These are phyloP conservation scores for Monosporascus ibericus DNA, from an alignment of 2,329 filamentous ascomycete genomes.

Conservation along the genomic window DNA sequence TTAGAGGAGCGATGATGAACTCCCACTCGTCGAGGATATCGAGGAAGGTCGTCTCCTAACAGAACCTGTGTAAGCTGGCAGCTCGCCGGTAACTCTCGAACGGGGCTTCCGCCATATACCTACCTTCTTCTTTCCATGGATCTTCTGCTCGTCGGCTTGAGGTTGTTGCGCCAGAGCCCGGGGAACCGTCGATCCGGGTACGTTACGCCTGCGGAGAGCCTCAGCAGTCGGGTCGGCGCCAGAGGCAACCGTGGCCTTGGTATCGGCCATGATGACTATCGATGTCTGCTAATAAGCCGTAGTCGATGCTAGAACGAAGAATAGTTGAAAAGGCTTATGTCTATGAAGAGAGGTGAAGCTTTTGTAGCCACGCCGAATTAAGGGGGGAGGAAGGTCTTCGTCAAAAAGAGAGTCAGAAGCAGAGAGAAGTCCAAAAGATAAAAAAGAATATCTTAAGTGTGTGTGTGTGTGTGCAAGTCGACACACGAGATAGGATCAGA, in stretches of 20 bases:
- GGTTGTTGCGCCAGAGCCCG: constrained; percentile 26
- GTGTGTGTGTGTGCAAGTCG: background rate
- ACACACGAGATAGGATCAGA: background rate
- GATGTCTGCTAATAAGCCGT: constrained; percentile 3
- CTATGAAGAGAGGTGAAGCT: background rate
- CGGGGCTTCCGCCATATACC: constrained; percentile 7
- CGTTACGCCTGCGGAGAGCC: constrained; percentile 50
- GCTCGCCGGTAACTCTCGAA: constrained; percentile 2
- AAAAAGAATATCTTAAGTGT: background rate
- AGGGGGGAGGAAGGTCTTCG: background rate
- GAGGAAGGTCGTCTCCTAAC: constrained; percentile 50
- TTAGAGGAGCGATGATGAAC: constrained; percentile 52
- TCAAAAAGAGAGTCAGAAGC: background rate
- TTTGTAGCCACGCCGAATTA: background rate
- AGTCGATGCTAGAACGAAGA: background rate
- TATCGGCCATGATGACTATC: constrained; percentile 41
- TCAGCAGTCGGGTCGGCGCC: constrained; percentile 51
- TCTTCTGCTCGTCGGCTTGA: constrained; percentile 55
- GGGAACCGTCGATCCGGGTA: constrained; percentile 36
- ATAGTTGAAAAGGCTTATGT: background rate
- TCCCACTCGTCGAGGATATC: constrained; percentile 60
- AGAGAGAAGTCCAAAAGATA: background rate
- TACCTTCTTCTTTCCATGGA: constrained; percentile 49
- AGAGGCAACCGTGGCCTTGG: constrained; percentile 50
- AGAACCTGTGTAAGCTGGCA: constrained; percentile 11